These are phyloP conservation scores for Bipolaris cookei DNA, from an alignment of 2,329 filamentous ascomycete genomes.

Conservation along the genomic window DNA sequence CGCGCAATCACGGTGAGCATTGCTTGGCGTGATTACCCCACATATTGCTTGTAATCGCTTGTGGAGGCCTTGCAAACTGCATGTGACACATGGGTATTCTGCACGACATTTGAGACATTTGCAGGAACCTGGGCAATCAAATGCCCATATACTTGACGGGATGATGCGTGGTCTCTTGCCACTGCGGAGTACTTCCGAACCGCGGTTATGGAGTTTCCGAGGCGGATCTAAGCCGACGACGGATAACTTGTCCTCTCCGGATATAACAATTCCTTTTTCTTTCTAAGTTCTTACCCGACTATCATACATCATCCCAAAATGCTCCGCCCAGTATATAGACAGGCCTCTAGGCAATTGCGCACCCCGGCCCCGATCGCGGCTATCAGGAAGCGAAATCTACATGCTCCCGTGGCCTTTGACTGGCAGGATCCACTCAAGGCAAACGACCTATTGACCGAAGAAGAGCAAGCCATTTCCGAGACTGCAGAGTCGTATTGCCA, in stretches of 20 bases:
- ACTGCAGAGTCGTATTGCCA: constrained; percentile 95
- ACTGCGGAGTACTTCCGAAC: constrained; percentile 33
- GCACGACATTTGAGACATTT: neutral
- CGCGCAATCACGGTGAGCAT: constrained; percentile 41
- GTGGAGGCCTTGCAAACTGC: constrained; percentile 10
- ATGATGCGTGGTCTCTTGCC: constrained; percentile 23
- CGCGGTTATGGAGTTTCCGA: constrained; percentile 36
- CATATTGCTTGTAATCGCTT: constrained; percentile 8
- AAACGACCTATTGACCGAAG: constrained; percentile 80
- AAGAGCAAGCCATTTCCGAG: constrained; percentile 87
- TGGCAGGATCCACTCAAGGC: constrained; percentile 89
- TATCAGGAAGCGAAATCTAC: constrained; percentile 50
- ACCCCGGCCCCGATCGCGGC: constrained; percentile 34
- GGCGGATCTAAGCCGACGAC: constrained; percentile 26
- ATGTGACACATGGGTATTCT: neutral
- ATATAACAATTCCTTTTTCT: constrained; percentile 8
- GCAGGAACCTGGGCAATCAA: neutral
- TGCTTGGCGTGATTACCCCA: constrained; percentile 31
- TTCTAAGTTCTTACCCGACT: neutral
- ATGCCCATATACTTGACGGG: neutral
- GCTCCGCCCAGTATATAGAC: constrained; percentile 53
- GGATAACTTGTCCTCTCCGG: constrained; percentile 4
- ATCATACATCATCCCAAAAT: constrained; percentile 37
- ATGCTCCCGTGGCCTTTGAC: constrained; percentile 67
- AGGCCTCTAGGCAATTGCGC: constrained; percentile 50